A percentile compares a stretch with the other conserved stretches of the same genome.
These are phyloP conservation scores for Globisporangium splendens DNA, from an alignment of 352 stramenopile genomes.

Conservation along the genomic window DNA sequence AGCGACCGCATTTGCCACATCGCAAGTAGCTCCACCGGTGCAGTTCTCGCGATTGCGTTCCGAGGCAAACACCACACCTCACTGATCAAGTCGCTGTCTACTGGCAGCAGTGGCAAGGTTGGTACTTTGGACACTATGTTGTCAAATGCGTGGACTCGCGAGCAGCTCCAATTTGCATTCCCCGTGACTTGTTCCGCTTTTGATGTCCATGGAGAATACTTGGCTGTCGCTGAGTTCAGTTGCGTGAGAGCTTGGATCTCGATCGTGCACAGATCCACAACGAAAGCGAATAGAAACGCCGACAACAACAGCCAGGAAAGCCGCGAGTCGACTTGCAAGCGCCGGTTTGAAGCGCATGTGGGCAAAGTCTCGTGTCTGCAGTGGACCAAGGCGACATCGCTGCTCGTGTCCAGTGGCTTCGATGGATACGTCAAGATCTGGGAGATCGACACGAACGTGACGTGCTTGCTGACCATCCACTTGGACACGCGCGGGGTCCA, in stretches of 20 bases:
- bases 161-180: constrained; percentile 30
- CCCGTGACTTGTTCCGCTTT: constrained; percentile 38
- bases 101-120: background rate
- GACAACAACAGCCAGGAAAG: background rate
- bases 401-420: constrained; percentile 43
- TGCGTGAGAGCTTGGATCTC: constrained; percentile 57
- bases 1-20: constrained; percentile 25
- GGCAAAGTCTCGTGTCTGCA: constrained; percentile 46
- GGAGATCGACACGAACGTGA: constrained; percentile 24
- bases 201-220: constrained; percentile 28
- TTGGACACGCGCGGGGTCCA: constrained; percentile 43
- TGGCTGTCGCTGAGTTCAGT: constrained; percentile 37
- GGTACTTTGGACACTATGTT: background rate
- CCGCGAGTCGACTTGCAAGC: constrained; percentile 1
- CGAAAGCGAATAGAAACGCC: background rate
- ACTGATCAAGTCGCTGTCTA: constrained; percentile 10
- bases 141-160: background rate
- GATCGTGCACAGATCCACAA: constrained; percentile 22
- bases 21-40: constrained; percentile 3
- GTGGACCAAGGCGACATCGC: constrained; percentile 38
- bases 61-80: constrained; percentile 24
- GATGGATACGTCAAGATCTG: constrained; percentile 74
- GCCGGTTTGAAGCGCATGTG: constrained; percentile 49
- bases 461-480: constrained; percentile 38
- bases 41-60: constrained; percentile 22